phyloP scores from a whole-genome alignment of 2,329 filamentous ascomycete species.

The Trichoderma arundinaceum region DNA sequence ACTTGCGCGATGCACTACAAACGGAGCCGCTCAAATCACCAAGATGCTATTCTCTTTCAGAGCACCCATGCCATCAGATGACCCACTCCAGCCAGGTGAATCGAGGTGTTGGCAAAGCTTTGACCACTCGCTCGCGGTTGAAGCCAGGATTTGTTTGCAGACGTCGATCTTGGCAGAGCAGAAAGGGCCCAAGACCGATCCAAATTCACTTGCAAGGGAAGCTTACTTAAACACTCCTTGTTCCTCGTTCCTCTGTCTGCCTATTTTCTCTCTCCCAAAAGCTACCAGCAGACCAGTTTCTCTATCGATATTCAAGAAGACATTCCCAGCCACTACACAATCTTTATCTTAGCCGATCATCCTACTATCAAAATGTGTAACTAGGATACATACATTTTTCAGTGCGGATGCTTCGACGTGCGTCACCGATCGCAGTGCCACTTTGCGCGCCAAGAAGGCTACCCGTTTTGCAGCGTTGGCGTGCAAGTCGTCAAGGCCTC shows the following conservation, averaged over 20 bases:
- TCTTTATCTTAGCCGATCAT: neutral
- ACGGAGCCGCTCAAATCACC: neutral
- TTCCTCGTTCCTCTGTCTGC: neutral
- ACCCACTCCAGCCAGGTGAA: neutral
- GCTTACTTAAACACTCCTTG: too few species aligned
- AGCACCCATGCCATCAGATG: neutral
- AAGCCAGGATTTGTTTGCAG: neutral
- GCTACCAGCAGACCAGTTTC: neutral
- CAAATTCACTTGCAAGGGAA: neutral
- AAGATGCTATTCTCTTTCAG: neutral
- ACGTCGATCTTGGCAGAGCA: neutral
- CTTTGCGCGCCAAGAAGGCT: slow-evolving; percentile 1
- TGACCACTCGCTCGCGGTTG: neutral
- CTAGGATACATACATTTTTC: slow-evolving; percentile 29
- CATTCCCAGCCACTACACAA: neutral
- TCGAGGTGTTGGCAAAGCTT: neutral
- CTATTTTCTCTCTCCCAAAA: neutral
- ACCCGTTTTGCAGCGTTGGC: neutral
- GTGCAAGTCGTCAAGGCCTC: slow-evolving; percentile 4
- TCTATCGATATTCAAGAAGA: neutral
- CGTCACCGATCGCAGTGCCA: slow-evolving; percentile 15
- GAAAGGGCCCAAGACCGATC: too few species aligned
- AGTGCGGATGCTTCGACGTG: slow-evolving; percentile 25
- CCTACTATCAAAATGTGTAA: slow-evolving; percentile 28
- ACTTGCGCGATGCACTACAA: neutral